A percentile compares a stretch with the other conserved stretches of the same genome.
Conservation (phyloP, 2,329 filamentous ascomycete species). For the Cladosporium sp. region DNA sequence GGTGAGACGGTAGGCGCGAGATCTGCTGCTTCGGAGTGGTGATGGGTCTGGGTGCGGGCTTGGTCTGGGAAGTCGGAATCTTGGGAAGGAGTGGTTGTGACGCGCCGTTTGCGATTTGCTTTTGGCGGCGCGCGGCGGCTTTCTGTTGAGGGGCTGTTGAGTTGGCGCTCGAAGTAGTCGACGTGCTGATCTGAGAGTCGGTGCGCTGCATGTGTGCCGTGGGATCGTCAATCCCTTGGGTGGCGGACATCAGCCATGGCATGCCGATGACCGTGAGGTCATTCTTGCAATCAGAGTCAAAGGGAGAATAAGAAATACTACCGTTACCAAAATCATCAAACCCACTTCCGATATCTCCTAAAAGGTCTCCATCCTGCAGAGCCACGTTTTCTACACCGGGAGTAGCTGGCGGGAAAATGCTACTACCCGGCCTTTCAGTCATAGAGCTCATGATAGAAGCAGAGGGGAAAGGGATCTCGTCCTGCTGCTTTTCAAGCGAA, state of each 20-base stretch:
- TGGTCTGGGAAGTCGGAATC: slow-evolving; percentile 38
- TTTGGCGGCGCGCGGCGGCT: slow-evolving; percentile 30
- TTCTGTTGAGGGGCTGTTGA: slow-evolving; percentile 20
- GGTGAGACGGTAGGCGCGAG: slow-evolving; percentile 59
- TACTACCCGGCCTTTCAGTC: slow-evolving; percentile 28
- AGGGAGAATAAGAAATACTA: slow-evolving; percentile 28
- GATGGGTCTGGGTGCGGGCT: slow-evolving; percentile 9
- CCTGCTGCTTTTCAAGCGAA: slow-evolving; percentile 30
- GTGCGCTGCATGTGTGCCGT: slow-evolving; percentile 25
- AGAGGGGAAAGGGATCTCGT: slow-evolving; percentile 27
- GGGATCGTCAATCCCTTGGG: background rate
- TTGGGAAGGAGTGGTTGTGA: slow-evolving; percentile 16
- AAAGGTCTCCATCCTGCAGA: slow-evolving; percentile 22
- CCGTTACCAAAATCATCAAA: slow-evolving; percentile 22
- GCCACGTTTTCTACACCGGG: slow-evolving; percentile 27
- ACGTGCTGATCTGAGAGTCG: slow-evolving; percentile 26
- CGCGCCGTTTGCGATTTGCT: slow-evolving; percentile 34
- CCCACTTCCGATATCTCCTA: slow-evolving; percentile 29
- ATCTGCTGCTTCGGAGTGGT: slow-evolving; percentile 27
- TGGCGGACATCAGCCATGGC: slow-evolving; percentile 15
- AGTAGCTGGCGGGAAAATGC: slow-evolving; percentile 25
- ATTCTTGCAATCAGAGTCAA: background rate
- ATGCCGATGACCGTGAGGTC: slow-evolving; percentile 22
- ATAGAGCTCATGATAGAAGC: slow-evolving; percentile 29
- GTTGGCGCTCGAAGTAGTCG: slow-evolving; percentile 20